Evolutionary conservation across 805 yeast genomes (phyloP), one percentile per base, ranked within the genome.

Genomic region (Wickerhamiella lipophila): DNA sequence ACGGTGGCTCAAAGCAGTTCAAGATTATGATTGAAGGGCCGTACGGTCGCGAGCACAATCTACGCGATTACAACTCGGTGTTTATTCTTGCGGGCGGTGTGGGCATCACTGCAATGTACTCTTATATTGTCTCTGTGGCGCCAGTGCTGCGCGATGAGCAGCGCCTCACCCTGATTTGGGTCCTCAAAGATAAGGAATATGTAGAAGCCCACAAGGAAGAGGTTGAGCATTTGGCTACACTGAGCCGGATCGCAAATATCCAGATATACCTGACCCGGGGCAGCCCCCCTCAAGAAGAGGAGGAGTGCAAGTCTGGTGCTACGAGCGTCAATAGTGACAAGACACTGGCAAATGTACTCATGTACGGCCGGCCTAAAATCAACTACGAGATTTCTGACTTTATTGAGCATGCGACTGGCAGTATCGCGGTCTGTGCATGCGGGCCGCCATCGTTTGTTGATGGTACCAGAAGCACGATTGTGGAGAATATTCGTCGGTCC

Each of bases 1-100:
- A 61, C 12, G 64, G 62, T 13, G 63, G 64, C 22, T 38, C 43
- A 11, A 26, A 15, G 6, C 34, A 58, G 22, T 58, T 71, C 45
- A 67, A 71, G 47, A 69, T 76, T 3, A 56, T 74, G 6, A 67
- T 78, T 19, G 84, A 78, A 55, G 84, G 84, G 0, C 79, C 81
- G 0, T 78, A 79, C 55, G 83, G 83, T 1, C 63, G 67, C 9
- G 63, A 68, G 7, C 59, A 58, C 46, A 77, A 77, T 15, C 19
- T 46, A 51, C 67, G 68, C 43, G 68, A 69, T 23, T 76, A 72
- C 55, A 67, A 68, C 26, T 66, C 69, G 34, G 70, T 74, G 1
- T 62, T 77, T 7, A 70, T 77, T 42, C 62, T 78, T 25, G 79
- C 81, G 1, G 83, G 83, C 3, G 84, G 83, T 11, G 76, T 75